Evolutionary conservation across 768 basidiomycete species (phyloP).

Genomic region (Pleurotus pulmonarius): DNA sequence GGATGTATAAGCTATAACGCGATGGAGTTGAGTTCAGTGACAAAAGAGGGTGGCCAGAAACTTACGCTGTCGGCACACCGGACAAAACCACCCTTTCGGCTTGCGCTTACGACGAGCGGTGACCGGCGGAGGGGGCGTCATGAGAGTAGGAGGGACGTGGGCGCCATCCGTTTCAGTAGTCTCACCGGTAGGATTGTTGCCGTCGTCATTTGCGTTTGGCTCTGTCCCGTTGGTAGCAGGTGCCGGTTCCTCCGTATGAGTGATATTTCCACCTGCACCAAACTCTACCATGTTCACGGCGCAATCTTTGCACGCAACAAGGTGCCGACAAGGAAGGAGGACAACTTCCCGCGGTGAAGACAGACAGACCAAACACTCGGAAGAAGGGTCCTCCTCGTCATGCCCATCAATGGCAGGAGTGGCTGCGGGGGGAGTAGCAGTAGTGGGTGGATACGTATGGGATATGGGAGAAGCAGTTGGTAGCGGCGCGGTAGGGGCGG

Average conservation of each 20-base stretch:
- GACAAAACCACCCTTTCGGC: slow-evolving; percentile 97
- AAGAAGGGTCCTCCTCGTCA: slow-evolving; percentile 67
- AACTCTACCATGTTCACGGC: slow-evolving; percentile 98
- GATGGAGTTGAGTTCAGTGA: slow-evolving; percentile 7
- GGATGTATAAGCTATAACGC: slow-evolving; percentile 73
- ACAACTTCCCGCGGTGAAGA: slow-evolving; percentile 89
- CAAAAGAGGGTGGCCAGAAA: slow-evolving; percentile 13
- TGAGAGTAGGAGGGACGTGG: not conserved
- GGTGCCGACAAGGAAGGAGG: slow-evolving; percentile 87
- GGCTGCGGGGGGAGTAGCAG: slow-evolving; percentile 19
- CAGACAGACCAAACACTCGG: slow-evolving; percentile 90
- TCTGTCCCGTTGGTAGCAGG: slow-evolving; percentile 19
- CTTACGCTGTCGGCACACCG: slow-evolving; percentile 92
- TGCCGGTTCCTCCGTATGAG: slow-evolving; percentile 46
- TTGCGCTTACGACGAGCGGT: slow-evolving; percentile 72
- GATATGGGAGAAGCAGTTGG: slow-evolving; percentile 33
- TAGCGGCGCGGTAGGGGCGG: slow-evolving; percentile 25
- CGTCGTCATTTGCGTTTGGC: slow-evolving; percentile 18
- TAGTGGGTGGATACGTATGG: slow-evolving; percentile 44
- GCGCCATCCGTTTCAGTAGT: slow-evolving; percentile 19
- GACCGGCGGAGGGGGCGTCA: slow-evolving; percentile 13
- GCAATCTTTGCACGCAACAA: slow-evolving; percentile 94
- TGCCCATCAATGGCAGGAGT: slow-evolving; percentile 14
- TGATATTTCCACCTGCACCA: slow-evolving; percentile 86
- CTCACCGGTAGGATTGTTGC: slow-evolving; percentile 19